phyloP scores from a whole-genome alignment of 2,329 filamentous ascomycete species.

The Macroventuria anomochaeta region DNA sequence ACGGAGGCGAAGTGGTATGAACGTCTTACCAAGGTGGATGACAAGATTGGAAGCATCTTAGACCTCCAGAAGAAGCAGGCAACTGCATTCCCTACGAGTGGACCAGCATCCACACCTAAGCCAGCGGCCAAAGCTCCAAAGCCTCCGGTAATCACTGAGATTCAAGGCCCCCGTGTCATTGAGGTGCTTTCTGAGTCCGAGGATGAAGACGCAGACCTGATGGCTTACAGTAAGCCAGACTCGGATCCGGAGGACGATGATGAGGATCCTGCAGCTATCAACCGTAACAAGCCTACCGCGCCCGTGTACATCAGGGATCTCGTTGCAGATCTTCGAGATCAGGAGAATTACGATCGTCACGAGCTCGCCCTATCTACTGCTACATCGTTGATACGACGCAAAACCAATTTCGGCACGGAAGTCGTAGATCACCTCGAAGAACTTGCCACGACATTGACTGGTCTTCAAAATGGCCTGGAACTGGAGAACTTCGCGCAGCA shows the following conservation, averaged over 20 bases:
- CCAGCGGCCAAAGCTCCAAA: slow-evolving; percentile 16
- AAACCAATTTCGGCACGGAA: slow-evolving; percentile 86
- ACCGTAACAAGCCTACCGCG: slow-evolving; percentile 79
- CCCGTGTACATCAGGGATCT: slow-evolving; percentile 93
- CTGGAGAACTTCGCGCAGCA: slow-evolving; percentile 74
- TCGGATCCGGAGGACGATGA: slow-evolving; percentile 91
- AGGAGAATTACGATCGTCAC: slow-evolving; percentile 84
- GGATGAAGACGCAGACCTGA: slow-evolving; percentile 67
- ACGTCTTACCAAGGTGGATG: slow-evolving; percentile 66
- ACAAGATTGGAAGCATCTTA: slow-evolving; percentile 62
- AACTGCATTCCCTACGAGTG: not conserved
- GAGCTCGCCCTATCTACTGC: slow-evolving; percentile 79
- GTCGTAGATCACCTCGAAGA: slow-evolving; percentile 84
- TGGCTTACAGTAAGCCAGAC: slow-evolving; percentile 82
- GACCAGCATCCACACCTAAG: slow-evolving; percentile 15
- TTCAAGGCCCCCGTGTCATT: slow-evolving; percentile 55
- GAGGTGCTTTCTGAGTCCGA: slow-evolving; percentile 59
- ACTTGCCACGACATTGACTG: slow-evolving; percentile 75
- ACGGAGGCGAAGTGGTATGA: slow-evolving; percentile 80
- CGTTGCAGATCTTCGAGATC: slow-evolving; percentile 77
- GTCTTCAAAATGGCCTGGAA: slow-evolving; percentile 85
- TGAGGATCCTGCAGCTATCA: slow-evolving; percentile 86
- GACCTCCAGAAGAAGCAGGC: slow-evolving; percentile 20
- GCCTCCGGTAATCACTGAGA: slow-evolving; percentile 27
- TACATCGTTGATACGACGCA: slow-evolving; percentile 81